Conservation (phyloP, 805 yeast species). For the Cyberlindnera petersonii region DNA sequence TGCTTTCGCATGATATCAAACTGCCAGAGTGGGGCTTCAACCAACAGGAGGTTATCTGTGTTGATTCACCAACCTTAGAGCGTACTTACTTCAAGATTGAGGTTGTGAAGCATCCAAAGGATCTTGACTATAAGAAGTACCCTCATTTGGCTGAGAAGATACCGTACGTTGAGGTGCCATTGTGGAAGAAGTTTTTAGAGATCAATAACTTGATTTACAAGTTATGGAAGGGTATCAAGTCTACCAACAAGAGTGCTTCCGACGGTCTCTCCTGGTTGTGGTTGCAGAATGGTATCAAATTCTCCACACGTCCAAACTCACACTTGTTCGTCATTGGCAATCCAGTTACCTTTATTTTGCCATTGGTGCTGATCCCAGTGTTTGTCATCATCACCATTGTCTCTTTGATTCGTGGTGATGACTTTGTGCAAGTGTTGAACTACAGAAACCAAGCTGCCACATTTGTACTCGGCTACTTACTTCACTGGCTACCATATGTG, state of each 20-base stretch:
- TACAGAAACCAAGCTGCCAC: conserved; percentile 26
- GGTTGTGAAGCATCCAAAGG: conserved; percentile 37
- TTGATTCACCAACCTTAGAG: conserved; percentile 63
- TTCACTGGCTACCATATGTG: conserved; percentile 57
- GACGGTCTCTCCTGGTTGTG: conserved; percentile 64
- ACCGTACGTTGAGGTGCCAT: conserved; percentile 3
- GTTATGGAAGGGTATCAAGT: conserved; percentile 16
- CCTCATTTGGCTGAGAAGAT: conserved; percentile 10
- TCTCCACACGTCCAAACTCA: conserved; percentile 43
- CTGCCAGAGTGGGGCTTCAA: conserved; percentile 83
- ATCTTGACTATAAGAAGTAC: conserved; percentile 22
- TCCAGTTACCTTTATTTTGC: conserved; percentile 49
- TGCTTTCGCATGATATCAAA: conserved; percentile 67
- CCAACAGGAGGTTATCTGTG: conserved; percentile 88
- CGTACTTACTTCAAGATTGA: conserved; percentile 77
- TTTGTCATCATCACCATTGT: conserved; percentile 19
- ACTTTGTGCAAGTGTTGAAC: conserved; percentile 6
- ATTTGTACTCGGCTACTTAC: conserved; percentile 47
- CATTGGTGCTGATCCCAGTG: conserved; percentile 33
- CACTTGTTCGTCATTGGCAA: conserved; percentile 65
- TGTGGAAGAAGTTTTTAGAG: conserved; percentile 23
- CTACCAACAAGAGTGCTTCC: conserved; percentile 29
- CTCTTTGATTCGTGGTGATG: conserved; percentile 28
- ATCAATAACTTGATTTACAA: conserved; percentile 19
- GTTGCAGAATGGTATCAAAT: conserved; percentile 53